These are phyloP conservation scores for Phytopythium vexans DNA, from an alignment of 352 stramenopile genomes.

Conservation along the genomic window DNA sequence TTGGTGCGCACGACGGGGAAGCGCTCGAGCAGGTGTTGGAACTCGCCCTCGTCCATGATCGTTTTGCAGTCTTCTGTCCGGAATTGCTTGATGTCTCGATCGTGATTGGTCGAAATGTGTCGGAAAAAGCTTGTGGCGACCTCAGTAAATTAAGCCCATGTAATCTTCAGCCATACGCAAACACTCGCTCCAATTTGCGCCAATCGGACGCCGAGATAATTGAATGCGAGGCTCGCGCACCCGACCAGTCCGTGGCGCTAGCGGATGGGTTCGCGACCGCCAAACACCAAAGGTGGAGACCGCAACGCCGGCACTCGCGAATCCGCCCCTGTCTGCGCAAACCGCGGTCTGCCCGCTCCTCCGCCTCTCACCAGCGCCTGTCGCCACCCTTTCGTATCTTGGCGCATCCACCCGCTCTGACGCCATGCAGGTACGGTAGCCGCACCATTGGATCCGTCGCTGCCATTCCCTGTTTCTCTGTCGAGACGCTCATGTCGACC, in stretches of 20 bases:
- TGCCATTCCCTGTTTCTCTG: too few species aligned
- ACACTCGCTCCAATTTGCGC: background rate
- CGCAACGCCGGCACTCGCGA: constrained; percentile 3
- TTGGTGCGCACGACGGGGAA: constrained; percentile 80
- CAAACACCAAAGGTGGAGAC: background rate
- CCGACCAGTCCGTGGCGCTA: too few species aligned
- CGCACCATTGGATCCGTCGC: too few species aligned
- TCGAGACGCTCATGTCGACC: too few species aligned
- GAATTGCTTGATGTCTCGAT: background rate
- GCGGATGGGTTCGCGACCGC: too few species aligned
- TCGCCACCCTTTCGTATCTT: background rate
- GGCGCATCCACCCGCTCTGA: background rate
- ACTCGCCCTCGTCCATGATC: constrained; percentile 73
- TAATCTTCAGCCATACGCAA: background rate
- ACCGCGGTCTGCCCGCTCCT: background rate
- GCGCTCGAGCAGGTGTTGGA: constrained; percentile 59
- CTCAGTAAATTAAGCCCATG: too few species aligned
- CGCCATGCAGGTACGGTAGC: constrained; percentile 2
- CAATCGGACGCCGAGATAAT: background rate
- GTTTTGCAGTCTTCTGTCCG: background rate
- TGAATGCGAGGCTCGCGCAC: too few species aligned
- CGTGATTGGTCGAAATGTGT: background rate
- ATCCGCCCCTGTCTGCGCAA: constrained; percentile 7
- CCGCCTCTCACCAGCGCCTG: background rate
- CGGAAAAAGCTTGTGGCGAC: constrained; percentile 4